These are phyloP conservation scores for Eimeria sp. DNA, from an alignment of 169 alveolate genomes.

Conservation along the genomic window DNA sequence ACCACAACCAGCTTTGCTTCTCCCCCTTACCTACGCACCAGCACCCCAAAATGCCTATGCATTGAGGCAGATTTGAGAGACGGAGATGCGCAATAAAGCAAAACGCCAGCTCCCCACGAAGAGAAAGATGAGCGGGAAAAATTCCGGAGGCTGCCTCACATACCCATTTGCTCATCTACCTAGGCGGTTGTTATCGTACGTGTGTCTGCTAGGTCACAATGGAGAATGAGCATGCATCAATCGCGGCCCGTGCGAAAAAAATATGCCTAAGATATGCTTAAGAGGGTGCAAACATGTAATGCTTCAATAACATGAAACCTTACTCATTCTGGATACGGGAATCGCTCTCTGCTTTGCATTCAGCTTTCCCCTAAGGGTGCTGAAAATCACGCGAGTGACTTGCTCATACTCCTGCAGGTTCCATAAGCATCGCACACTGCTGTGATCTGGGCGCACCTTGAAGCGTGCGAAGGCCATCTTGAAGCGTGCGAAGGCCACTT, in stretches of 20 bases:
- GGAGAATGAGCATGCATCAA: neutral
- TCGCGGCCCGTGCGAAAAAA: neutral
- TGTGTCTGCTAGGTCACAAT: neutral
- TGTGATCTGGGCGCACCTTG: neutral
- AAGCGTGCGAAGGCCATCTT: too few relatives aligned
- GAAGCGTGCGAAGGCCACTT: too few relatives aligned
- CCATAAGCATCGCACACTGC: neutral
- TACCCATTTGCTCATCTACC: neutral
- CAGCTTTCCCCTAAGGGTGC: slow-evolving; percentile 75
- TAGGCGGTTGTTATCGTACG: neutral
- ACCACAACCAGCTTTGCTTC: neutral
- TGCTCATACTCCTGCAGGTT: slow-evolving; percentile 78
- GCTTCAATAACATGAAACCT: neutral
- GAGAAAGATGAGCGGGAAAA: neutral
- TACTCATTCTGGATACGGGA: slow-evolving; percentile 61
- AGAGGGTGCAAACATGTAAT: neutral
- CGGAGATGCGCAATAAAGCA: neutral
- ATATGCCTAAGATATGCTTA: neutral
- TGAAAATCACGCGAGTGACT: slow-evolving; percentile 71
- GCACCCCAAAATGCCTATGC: neutral
- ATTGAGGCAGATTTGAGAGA: neutral
- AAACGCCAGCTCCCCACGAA: neutral
- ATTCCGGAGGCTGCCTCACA: neutral
- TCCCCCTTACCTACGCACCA: neutral
- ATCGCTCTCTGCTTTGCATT: slow-evolving; percentile 72